These are phyloP conservation scores for Pseudisothecium myosuroides DNA, from an alignment of 225 moss, liverwort and hornwort genomes.

Conservation along the genomic window DNA sequence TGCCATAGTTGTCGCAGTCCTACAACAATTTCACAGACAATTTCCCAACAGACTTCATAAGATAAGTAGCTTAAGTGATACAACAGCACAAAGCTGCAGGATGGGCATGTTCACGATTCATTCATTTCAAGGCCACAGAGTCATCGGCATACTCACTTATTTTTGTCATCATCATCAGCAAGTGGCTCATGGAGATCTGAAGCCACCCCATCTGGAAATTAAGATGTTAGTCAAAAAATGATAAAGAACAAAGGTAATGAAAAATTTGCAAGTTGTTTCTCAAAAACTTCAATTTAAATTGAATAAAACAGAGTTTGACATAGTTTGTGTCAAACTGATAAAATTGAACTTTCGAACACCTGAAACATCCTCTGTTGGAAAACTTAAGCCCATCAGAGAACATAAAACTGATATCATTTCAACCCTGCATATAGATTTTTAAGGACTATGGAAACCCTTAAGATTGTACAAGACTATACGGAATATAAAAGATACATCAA, in stretches of 20 bases:
- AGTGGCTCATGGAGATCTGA: constrained; percentile 14
- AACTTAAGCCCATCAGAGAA: not conserved
- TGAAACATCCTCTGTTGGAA: not conserved
- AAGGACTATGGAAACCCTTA: not conserved
- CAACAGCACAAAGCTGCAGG: not conserved
- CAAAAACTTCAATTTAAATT: not conserved
- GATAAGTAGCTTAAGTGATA: not conserved
- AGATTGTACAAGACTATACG: not conserved
- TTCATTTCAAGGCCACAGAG: not conserved
- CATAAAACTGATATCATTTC: not conserved
- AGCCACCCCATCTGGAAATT: not conserved
- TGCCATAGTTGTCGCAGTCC: not conserved
- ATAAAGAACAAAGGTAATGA: not conserved
- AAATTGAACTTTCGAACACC: not conserved
- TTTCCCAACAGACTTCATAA: not conserved
- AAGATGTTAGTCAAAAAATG: not conserved
- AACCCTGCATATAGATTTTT: not conserved
- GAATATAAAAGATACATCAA: not conserved
- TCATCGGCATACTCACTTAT: constrained; percentile 4
- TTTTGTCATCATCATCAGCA: not conserved
- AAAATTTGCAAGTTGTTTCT: not conserved
- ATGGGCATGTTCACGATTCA: not conserved
- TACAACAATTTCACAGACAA: not conserved
- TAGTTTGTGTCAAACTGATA: not conserved
- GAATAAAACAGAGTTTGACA: not conserved